A percentile compares a stretch with the other conserved stretches of the same genome.
These are phyloP conservation scores for Sporobolomyces roseus DNA, from an alignment of 768 basidiomycete genomes.

Conservation along the genomic window DNA sequence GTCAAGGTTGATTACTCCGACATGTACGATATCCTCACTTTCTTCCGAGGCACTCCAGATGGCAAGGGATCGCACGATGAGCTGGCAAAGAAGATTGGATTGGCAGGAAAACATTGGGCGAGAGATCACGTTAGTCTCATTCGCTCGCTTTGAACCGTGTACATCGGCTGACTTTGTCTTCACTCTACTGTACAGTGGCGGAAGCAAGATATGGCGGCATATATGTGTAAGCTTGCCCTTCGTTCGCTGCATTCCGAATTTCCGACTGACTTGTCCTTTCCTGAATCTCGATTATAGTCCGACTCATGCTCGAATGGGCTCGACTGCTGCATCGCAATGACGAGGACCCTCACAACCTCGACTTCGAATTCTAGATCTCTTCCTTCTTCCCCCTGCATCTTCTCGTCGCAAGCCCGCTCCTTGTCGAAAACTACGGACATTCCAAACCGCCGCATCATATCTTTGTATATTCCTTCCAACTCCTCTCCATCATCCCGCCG, in stretches of 20 bases:
- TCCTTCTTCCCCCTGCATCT: not conserved
- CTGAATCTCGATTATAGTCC: constrained; percentile 22
- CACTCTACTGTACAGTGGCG: constrained; percentile 20
- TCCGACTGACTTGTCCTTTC: too few relatives aligned
- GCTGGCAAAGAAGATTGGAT: constrained; percentile 58
- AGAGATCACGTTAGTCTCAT: constrained; percentile 20
- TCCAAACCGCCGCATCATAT: too few relatives aligned
- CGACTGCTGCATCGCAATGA: constrained; percentile 42
- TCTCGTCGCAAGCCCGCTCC: too few relatives aligned
- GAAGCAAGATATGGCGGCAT: constrained; percentile 43
- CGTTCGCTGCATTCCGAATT: too few relatives aligned
- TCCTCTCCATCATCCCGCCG: too few relatives aligned
- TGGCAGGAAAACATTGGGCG: constrained; percentile 51
- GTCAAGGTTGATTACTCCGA: constrained; percentile 44
- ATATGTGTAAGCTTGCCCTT: constrained; percentile 34
- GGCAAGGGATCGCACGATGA: constrained; percentile 62
- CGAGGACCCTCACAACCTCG: constrained; percentile 30
- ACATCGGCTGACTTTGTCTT: not conserved
- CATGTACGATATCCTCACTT: constrained; percentile 64
- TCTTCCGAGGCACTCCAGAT: constrained; percentile 63
- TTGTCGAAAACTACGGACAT: too few relatives aligned
- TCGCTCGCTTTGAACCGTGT: not conserved
- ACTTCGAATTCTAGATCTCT: constrained; percentile 26
- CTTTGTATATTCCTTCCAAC: too few relatives aligned
- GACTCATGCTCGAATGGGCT: constrained; percentile 42